Base-by-base conservation (phyloP, 1,139 yeast species). In the Kodamaea derodonti region DNA sequence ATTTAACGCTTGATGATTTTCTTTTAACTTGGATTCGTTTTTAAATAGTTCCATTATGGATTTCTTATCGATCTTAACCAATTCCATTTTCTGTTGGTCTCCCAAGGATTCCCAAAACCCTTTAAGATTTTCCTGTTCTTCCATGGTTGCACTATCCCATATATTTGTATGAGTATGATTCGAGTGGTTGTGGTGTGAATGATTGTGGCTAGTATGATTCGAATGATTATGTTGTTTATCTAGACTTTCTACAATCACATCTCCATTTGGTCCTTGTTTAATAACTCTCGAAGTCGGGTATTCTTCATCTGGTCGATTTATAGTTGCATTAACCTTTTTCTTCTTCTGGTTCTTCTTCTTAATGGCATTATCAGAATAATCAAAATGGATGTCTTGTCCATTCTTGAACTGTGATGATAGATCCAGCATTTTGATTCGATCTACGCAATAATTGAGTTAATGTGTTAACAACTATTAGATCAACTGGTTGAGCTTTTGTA, bases 211-310 rank as follows among this genome's bases (percentile, higher is more conserved):
- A 23, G 40, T 39, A 12, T 46, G 45, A 10, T 45, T 45, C 6
- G 40, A 45, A 14, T 44, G 46, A n/a, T n/a, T n/a, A n/a, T n/a
- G n/a, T n/a, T n/a, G n/a, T 44, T 16, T 46, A 32, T 68, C 67
- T 43, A 76, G 49, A 42, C 76, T 64, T 44, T 77, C 73, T 37
- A 84, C 84, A 41, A 83, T 71, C 18, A 84, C 84, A 48, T 81
- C 84, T 3, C 92, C 94, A 52, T 82, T 80, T 3, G 84, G 72
- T 1, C 78, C 83, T 52, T 80, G 83, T 49, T 80, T 82, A 43
- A 84, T 79, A 2, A 84, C 80, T 39, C 94, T 56, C 2, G 87
- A 80, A 4, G 77, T 69, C 1, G 94, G 94, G 52, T 84, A 84
- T 12, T 80, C 86, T 12, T 70, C 73, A 12, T 73, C 70, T 3